phyloP scores from a whole-genome alignment of 306 rosid genomes.

The Lablab purpureus region DNA sequence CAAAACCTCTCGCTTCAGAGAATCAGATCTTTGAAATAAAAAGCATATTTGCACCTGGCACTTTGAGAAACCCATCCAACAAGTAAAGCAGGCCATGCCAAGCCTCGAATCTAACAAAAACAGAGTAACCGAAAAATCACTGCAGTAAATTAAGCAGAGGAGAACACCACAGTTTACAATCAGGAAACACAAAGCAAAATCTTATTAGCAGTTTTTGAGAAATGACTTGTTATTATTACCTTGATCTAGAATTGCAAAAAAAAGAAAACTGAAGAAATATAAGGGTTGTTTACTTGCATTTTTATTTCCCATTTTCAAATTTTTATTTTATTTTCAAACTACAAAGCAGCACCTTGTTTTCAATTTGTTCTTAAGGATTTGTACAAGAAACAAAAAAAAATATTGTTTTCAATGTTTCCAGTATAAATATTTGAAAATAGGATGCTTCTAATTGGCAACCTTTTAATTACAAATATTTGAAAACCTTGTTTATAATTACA shows the following conservation, averaged over 20 bases:
- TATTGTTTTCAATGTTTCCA: too few relatives aligned
- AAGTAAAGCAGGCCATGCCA: slow-evolving; percentile 81
- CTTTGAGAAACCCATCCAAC: slow-evolving; percentile 78
- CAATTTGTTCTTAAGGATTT: background rate
- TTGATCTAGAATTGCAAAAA: slow-evolving; percentile 17
- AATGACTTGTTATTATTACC: slow-evolving; percentile 8
- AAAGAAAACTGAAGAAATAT: slow-evolving; percentile 34
- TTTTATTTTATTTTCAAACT: too few relatives aligned
- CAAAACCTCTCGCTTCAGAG: slow-evolving; percentile 32
- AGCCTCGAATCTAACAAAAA: slow-evolving; percentile 66
- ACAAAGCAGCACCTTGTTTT: background rate
- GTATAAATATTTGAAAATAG: background rate
- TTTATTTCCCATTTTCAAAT: too few relatives aligned
- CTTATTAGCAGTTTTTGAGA: background rate
- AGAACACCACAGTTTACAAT: slow-evolving; percentile 36
- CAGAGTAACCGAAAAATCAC: slow-evolving; percentile 15
- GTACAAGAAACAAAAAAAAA: background rate
- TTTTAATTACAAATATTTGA: too few relatives aligned
- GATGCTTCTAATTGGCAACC: too few relatives aligned
- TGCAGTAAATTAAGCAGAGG: slow-evolving; percentile 36
- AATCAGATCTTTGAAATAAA: slow-evolving; percentile 39
- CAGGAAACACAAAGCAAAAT: slow-evolving; percentile 20
- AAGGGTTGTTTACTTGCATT: background rate
- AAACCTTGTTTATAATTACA: too few relatives aligned
- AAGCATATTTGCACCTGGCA: slow-evolving; percentile 60